Percentiles rank a stretch among this genome's conserved stretches.
Conservation (phyloP, 78 protist species). For the Paulinella micropora region DNA sequence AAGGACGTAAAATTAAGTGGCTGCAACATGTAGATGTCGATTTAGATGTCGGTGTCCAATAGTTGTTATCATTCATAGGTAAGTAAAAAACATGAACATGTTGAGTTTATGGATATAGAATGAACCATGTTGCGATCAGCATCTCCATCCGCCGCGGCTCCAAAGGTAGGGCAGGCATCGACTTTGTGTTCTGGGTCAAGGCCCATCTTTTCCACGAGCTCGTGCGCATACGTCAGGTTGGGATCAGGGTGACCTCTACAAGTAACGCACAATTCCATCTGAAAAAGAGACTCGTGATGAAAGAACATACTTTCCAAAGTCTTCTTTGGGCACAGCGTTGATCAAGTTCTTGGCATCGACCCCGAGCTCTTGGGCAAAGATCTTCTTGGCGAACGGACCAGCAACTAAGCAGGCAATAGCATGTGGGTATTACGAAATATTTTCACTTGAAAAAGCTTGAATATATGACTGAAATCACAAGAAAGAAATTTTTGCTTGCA, state of each 20-base stretch:
- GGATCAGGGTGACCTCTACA: conserved; percentile 90
- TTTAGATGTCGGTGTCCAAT: too few species aligned
- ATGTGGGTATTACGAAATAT: too few species aligned
- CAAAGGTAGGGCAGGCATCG: conserved; percentile 57
- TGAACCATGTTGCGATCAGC: conserved; percentile 85
- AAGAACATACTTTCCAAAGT: conserved; percentile 68
- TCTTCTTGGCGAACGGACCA: conserved; percentile 74
- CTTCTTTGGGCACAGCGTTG: conserved; percentile 56
- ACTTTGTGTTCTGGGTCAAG: background rate
- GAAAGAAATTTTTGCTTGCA: too few species aligned
- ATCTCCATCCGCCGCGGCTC: conserved; percentile 77
- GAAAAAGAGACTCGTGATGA: background rate
- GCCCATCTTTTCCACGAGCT: conserved; percentile 65
- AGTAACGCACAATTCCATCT: background rate
- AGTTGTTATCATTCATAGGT: too few species aligned
- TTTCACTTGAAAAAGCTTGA: too few species aligned
- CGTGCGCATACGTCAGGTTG: conserved; percentile 81
- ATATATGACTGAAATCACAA: too few species aligned
- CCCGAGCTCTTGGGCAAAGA: conserved; percentile 70
- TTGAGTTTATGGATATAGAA: too few species aligned
- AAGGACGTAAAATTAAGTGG: too few species aligned
- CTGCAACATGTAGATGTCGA: too few species aligned
- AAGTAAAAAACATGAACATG: too few species aligned
- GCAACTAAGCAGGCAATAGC: too few species aligned
- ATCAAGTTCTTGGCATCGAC: background rate